Evolutionary conservation across 2,329 filamentous ascomycete species (phyloP).

Genomic region (Botrytis elliptica): DNA sequence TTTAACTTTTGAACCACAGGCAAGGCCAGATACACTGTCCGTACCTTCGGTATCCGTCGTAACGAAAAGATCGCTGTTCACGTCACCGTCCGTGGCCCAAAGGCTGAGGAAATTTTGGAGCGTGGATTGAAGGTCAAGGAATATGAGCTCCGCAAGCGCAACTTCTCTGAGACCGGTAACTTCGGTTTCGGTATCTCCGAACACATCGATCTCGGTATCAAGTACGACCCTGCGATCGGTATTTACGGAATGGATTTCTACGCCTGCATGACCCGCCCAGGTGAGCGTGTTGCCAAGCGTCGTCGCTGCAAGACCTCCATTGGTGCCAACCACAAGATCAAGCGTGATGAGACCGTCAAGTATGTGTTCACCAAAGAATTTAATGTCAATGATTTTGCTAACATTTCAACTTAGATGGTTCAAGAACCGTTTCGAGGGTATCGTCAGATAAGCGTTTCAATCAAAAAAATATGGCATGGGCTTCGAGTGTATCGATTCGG

Average conservation of each 20-base stretch:
- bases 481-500: constrained; percentile 20
- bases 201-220: constrained; percentile 99
- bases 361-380: neutral
- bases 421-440: constrained; percentile 66
- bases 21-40: constrained; percentile 99
- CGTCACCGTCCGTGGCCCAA: constrained; percentile 98
- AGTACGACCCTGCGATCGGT: constrained; percentile 97
- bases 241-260: constrained; percentile 99
- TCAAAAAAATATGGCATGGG: constrained; percentile 12
- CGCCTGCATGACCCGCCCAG: constrained; percentile 99
- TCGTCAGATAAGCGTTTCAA: constrained; percentile 77
- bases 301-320: constrained; percentile 85
- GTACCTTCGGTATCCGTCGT: constrained; percentile 99
- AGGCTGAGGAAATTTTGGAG: constrained; percentile 99
- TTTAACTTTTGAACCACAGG: constrained; percentile 49
- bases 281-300: constrained; percentile 95
- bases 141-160: constrained; percentile 98
- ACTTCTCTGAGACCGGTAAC: constrained; percentile 99
- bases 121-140: constrained; percentile 99
- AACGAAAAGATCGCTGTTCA: constrained; percentile 99
- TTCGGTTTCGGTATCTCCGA: constrained; percentile 99
- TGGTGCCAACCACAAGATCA: constrained; percentile 88
- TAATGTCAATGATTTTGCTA: neutral
- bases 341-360: constrained; percentile 91
- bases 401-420: constrained; percentile 61